A percentile compares a stretch with the other conserved stretches of the same genome.
Evolutionary conservation across 495 filamentous ascomycete genomes (phyloP).

Genomic region (Cetradonia linearis): DNA sequence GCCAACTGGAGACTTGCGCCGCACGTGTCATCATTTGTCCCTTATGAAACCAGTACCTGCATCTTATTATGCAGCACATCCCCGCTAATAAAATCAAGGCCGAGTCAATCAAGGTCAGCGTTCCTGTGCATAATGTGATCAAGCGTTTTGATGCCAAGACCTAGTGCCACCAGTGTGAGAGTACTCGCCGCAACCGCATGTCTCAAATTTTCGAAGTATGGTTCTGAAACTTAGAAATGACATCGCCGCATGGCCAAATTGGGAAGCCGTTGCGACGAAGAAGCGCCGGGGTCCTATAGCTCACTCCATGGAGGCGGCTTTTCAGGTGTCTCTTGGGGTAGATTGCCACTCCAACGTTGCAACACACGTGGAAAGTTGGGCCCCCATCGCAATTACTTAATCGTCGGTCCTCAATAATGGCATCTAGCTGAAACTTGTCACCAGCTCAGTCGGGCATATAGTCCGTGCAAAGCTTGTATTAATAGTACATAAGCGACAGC

Average conservation of each 20-base stretch:
- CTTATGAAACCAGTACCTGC: conserved; percentile 4
- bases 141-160: neutral
- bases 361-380: neutral
- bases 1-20: neutral
- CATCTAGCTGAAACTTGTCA: neutral
- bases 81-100: neutral
- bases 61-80: conserved; percentile 1
- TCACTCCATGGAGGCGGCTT: no score
- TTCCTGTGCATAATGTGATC: neutral
- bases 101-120: neutral
- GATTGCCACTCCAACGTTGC: neutral
- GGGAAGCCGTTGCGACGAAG: neutral
- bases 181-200: neutral
- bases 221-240: neutral
- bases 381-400: neutral
- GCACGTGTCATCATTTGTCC: neutral
- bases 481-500: neutral
- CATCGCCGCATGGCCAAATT: neutral
- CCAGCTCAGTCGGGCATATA: neutral
- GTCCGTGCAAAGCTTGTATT: neutral
- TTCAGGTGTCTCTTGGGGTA: neutral
- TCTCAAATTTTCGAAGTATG: neutral
- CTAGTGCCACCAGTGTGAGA: neutral
- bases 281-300: neutral
- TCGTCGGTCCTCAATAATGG: no score